Evolutionary conservation across 192 early-diverging fungal species (phyloP).

Genomic region (Paraglomus occultum): DNA sequence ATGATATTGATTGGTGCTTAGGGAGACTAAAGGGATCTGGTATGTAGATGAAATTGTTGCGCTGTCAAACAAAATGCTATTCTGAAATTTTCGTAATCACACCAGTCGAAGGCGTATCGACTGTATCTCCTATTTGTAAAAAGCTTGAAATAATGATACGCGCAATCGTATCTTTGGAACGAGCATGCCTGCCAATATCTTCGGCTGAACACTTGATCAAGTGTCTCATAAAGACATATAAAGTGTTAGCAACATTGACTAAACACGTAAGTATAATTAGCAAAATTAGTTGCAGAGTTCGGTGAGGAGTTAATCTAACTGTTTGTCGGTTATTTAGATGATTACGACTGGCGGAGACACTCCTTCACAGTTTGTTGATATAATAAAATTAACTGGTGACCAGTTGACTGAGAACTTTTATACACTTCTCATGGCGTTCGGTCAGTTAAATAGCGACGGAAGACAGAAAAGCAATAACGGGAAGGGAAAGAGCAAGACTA

Average conservation of each 20-base stretch:
- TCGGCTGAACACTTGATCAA: slow-evolving; percentile 50
- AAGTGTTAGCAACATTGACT: slow-evolving; percentile 41
- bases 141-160: slow-evolving; percentile 39
- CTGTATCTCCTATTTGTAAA: slow-evolving; percentile 45
- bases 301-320: neutral
- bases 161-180: slow-evolving; percentile 41
- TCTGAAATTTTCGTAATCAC: neutral
- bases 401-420: slow-evolving; percentile 53
- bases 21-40: slow-evolving; percentile 27
- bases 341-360: slow-evolving; percentile 9
- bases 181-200: slow-evolving; percentile 37
- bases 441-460: slow-evolving; percentile 31
- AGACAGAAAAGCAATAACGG: slow-evolving; percentile 8
- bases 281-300: neutral
- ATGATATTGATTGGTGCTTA: slow-evolving; percentile 52
- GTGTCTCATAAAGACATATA: slow-evolving; percentile 49
- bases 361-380: slow-evolving; percentile 35
- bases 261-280: slow-evolving; percentile 40
- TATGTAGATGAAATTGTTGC: slow-evolving; percentile 31
- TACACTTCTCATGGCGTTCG: slow-evolving; percentile 42
- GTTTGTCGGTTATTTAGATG: slow-evolving; percentile 4
- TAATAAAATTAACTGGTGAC: slow-evolving; percentile 45
- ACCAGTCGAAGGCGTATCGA: slow-evolving; percentile 5
- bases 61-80: neutral
- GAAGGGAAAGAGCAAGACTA: slow-evolving; percentile 35